phyloP scores from a whole-genome alignment of 1,284 basidiomycete genomes.

The Heterobasidion annosum region DNA sequence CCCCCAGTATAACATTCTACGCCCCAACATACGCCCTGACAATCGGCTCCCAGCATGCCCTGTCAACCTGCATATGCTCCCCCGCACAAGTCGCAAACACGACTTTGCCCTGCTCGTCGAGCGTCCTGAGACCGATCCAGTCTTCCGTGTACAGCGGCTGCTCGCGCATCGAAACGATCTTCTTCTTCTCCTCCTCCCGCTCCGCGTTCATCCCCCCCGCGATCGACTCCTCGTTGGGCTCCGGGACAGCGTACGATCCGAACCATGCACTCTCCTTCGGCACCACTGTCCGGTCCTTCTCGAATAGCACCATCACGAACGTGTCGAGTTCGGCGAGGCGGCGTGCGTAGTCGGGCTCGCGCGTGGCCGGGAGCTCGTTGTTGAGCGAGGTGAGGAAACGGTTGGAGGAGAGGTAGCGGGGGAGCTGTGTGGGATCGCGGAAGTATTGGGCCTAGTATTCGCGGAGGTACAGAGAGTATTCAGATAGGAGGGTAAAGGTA shows the following conservation, averaged over 20 bases:
- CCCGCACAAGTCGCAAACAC: slow-evolving; percentile 65
- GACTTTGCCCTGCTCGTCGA: slow-evolving; percentile 70
- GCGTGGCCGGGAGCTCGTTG: slow-evolving; percentile 46
- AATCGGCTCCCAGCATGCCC: slow-evolving; percentile 49
- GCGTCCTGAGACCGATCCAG: slow-evolving; percentile 76
- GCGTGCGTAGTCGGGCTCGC: slow-evolving; percentile 51
- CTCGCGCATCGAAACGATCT: slow-evolving; percentile 62
- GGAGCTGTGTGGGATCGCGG: slow-evolving; percentile 74
- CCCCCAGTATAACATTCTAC: background rate
- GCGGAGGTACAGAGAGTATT: background rate
- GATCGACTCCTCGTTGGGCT: slow-evolving; percentile 3
- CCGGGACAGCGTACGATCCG: slow-evolving; percentile 48
- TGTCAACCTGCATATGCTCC: slow-evolving; percentile 74
- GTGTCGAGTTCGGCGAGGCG: slow-evolving; percentile 52
- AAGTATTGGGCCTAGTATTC: slow-evolving; percentile 79
- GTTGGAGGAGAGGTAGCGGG: slow-evolving; percentile 63
- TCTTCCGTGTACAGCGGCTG: slow-evolving; percentile 81
- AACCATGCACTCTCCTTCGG: slow-evolving; percentile 85
- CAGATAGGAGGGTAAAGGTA: no score
- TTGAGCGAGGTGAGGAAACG: slow-evolving; percentile 69
- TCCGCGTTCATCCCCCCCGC: background rate
- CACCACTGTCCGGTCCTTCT: slow-evolving; percentile 67
- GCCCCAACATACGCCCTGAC: slow-evolving; percentile 39
- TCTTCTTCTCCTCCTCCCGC: slow-evolving; percentile 24
- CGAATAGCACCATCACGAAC: slow-evolving; percentile 61